phyloP scores from a whole-genome alignment of 2,329 filamentous ascomycete genomes.

The Penicillium sp. region DNA sequence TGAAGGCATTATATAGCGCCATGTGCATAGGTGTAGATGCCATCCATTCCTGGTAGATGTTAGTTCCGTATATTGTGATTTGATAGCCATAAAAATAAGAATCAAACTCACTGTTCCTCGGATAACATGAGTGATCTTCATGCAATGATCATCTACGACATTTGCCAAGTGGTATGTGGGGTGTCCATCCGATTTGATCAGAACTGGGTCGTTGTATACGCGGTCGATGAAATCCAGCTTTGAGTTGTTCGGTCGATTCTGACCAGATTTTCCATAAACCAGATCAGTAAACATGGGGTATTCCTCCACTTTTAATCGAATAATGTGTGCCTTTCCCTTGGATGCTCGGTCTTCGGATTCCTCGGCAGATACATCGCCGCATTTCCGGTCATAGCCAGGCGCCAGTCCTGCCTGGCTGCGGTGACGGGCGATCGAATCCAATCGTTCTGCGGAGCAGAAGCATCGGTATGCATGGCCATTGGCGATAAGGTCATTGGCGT shows the following conservation, averaged over 20 bases:
- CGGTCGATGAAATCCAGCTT: conserved; percentile 48
- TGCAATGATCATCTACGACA: conserved; percentile 91
- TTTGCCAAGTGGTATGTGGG: conserved; percentile 98
- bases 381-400: conserved; percentile 70
- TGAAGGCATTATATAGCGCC: conserved; percentile 72
- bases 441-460: conserved; percentile 76
- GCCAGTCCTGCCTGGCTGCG: conserved; percentile 59
- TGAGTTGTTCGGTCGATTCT: conserved; percentile 52
- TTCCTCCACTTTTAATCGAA: conserved; percentile 70
- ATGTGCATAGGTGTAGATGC: conserved; percentile 82
- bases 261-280: conserved; percentile 66
- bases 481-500: conserved; percentile 68
- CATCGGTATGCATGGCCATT: conserved; percentile 82
- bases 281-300: conserved; percentile 71
- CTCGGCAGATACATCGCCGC: conserved; percentile 62
- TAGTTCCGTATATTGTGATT: not conserved
- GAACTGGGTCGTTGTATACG: conserved; percentile 76
- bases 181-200: conserved; percentile 86
- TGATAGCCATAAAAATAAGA: not conserved
- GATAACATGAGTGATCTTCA: conserved; percentile 95
- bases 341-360: conserved; percentile 71
- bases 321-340: conserved; percentile 68
- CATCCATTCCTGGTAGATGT: conserved; percentile 74
- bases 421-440: conserved; percentile 65
- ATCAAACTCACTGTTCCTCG: conserved; percentile 66